Conservation (phyloP, 768 basidiomycete species). For the Amanita brunnescens region DNA sequence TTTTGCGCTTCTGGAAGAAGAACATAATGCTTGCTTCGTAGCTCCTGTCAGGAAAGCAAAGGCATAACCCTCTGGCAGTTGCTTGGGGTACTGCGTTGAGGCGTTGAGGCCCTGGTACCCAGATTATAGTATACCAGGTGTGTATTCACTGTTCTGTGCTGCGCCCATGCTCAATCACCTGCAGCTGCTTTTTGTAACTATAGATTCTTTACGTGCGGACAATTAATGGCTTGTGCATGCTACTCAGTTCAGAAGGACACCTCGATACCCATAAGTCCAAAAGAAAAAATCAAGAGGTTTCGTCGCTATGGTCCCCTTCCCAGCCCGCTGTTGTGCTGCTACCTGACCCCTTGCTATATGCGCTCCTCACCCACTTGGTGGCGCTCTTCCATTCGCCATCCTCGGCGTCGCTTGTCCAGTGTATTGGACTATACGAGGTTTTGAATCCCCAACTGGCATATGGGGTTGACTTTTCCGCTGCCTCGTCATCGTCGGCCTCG, state of each 20-base stretch:
- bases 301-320: slow-evolving; percentile 38
- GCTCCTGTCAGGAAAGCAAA: too few species aligned
- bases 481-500: slow-evolving; percentile 19
- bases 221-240: background rate
- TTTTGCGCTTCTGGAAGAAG: too few species aligned
- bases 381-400: slow-evolving; percentile 9
- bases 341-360: slow-evolving; percentile 10
- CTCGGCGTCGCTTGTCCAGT: background rate
- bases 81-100: too few species aligned
- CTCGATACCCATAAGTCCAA: background rate
- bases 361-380: slow-evolving; percentile 9
- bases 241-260: too few species aligned
- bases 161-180: background rate
- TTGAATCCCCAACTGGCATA: slow-evolving; percentile 10
- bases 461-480: slow-evolving; percentile 14
- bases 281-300: slow-evolving; percentile 20
- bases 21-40: too few species aligned
- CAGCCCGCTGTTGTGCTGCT: slow-evolving; percentile 32
- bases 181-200: background rate
- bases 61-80: too few species aligned
- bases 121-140: slow-evolving; percentile 6
- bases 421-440: background rate
- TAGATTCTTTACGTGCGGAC: slow-evolving; percentile 1
- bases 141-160: background rate
- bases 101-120: background rate